Base-by-base conservation (phyloP, 2,329 filamentous ascomycete species). In the Colletotrichum filicis region DNA sequence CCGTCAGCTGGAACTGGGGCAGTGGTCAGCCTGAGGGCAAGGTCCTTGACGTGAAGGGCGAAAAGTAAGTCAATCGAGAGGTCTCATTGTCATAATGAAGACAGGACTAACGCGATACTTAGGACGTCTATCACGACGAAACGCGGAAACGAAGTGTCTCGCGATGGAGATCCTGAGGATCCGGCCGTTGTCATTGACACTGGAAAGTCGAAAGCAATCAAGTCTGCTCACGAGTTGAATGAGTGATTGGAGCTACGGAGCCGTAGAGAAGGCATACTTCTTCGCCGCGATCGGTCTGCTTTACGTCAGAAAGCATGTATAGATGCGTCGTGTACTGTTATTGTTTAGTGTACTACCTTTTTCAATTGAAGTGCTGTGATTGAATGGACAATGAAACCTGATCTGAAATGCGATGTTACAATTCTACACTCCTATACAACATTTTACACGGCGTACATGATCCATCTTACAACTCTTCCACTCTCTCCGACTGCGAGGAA, bases 1-100 rank as follows among this genome's bases (percentile, higher is more conserved):
- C 80, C 0, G 85, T 86, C 8, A 85, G 83, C 75, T 86, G 85
- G 85, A 85, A 85, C 30, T 86, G 85, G 85, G 84, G 84, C 14
- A 78, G 78, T 22, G 84, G 84, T 9, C 80, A 85, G 24, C 83
- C 85, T 1, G 71, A 85, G 71, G 85, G 85, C 2, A 85, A 84
- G 16, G 84, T 86, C 1, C 75, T 86, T 3, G 83, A 86, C 16
- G 84, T 86, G 56, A 85, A 85, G 71, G 79, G 76, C 0, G 82
- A 84, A 30, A 80, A 83, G 84, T 86, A 71, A 78, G 82, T 68
- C 2, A 19, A 4, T 8, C 4, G 12, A 12, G 14, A 16, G 9
- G 26, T 11, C 3, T 2, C 5, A 5, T 8, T 14, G 6, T 24
- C n/a, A 12, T 42, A 1, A 14, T 16, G 14, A 19, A 12, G 5